Percentiles rank a stretch among this genome's conserved stretches.
These are phyloP conservation scores for Starmerella sp. DNA, from an alignment of 805 yeast genomes.

Conservation along the genomic window DNA sequence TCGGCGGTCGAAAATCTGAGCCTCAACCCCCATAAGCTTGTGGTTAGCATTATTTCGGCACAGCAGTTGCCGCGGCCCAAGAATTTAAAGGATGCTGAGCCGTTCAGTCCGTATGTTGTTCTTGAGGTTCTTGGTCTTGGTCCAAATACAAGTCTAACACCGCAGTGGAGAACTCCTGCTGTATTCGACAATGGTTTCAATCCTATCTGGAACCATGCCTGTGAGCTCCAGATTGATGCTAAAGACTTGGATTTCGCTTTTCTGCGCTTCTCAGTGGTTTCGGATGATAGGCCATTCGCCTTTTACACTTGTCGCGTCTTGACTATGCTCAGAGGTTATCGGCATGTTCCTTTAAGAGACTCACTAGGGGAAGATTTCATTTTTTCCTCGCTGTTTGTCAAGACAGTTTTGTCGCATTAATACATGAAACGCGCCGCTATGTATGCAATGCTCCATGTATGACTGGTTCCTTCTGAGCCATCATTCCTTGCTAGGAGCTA, in stretches of 20 bases:
- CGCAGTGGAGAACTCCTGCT: conserved; percentile 26
- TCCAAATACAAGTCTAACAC: conserved; percentile 4
- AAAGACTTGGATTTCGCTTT: conserved; percentile 28
- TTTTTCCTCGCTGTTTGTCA: conserved; percentile 45
- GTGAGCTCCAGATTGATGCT: conserved; percentile 35
- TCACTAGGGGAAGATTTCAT: conserved; percentile 67
- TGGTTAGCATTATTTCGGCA: conserved; percentile 55
- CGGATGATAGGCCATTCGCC: conserved; percentile 39
- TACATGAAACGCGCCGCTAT: too few species aligned
- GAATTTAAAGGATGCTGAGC: conserved; percentile 36
- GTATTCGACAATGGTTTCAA: conserved; percentile 70
- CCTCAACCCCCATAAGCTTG: conserved; percentile 9
- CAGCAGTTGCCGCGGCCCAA: conserved; percentile 72
- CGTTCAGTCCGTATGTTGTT: conserved; percentile 50
- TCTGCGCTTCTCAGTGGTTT: conserved; percentile 29
- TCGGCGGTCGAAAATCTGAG: too few species aligned
- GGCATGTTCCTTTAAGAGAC: conserved; percentile 71
- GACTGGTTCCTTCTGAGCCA: too few species aligned
- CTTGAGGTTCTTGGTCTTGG: conserved; percentile 45
- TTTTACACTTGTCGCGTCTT: conserved; percentile 47
- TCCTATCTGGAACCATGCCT: conserved; percentile 64
- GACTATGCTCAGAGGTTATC: conserved; percentile 64
- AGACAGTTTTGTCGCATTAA: conserved; percentile 5
- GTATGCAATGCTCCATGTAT: too few species aligned
- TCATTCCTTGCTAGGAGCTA: too few species aligned